These are phyloP conservation scores for Penicillium subrubescens DNA, from an alignment of 495 filamentous ascomycete species.

Conservation along the genomic window DNA sequence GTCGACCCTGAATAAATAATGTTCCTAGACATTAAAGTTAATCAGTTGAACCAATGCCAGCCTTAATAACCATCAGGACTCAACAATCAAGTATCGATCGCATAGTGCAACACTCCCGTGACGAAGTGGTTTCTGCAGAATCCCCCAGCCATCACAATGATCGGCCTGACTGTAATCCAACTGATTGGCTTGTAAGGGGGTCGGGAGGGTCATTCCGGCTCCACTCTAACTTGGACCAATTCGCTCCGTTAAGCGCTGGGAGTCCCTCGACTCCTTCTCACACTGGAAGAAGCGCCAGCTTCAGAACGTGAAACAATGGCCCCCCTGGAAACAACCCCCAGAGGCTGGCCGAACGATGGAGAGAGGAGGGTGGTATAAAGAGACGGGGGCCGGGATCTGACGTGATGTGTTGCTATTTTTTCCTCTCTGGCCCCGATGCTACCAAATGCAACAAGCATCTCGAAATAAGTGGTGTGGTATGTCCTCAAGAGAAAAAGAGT, in stretches of 20 bases:
- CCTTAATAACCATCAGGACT: not conserved
- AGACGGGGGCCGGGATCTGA: slow-evolving; percentile 7
- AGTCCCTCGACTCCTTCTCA: not conserved
- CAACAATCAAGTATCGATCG: not conserved
- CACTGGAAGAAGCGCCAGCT: slow-evolving; percentile 8
- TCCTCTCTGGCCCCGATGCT: slow-evolving; percentile 1
- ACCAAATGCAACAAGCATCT: not conserved
- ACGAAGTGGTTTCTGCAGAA: not conserved
- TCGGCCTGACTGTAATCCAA: not conserved
- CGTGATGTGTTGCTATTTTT: slow-evolving; percentile 33
- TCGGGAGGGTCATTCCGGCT: not conserved
- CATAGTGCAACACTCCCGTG: not conserved
- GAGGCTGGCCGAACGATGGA: not conserved
- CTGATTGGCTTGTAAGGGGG: slow-evolving; percentile 1
- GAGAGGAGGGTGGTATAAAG: not conserved
- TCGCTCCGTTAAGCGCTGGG: slow-evolving; percentile 4
- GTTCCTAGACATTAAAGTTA: not conserved
- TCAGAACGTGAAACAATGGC: slow-evolving; percentile 2
- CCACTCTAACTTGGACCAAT: not conserved
- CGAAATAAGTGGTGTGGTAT: not conserved
- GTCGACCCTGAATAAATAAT: not conserved
- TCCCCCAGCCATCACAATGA: slow-evolving; percentile 1
- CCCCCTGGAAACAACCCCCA: not conserved
- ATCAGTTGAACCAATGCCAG: not conserved
- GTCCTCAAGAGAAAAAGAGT: not conserved